phyloP scores from a whole-genome alignment of 2,329 filamentous ascomycete species.

The Ophiocordyceps camponoti-floridani region DNA sequence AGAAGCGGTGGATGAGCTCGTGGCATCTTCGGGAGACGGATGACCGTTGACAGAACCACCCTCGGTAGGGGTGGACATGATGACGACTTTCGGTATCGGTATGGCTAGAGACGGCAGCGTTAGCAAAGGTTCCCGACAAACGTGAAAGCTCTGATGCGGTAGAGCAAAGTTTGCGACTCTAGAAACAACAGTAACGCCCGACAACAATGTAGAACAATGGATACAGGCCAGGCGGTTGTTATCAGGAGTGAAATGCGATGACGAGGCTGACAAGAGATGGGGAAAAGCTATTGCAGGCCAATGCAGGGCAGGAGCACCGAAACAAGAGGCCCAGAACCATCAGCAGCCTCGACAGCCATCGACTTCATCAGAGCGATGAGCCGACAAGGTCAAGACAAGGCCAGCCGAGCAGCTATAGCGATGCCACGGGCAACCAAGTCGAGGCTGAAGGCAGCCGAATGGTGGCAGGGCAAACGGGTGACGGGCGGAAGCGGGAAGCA shows the following conservation, averaged over 20 bases:
- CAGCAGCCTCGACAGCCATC: constrained; percentile 14
- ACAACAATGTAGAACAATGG: constrained; percentile 9
- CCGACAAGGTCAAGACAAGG: constrained; percentile 7
- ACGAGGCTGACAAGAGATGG: constrained; percentile 27
- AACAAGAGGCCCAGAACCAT: constrained; percentile 10
- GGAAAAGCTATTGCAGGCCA: constrained; percentile 24
- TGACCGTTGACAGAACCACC: constrained; percentile 49
- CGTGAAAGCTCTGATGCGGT: constrained; percentile 6
- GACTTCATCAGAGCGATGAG: constrained; percentile 16
- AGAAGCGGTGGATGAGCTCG: constrained; percentile 18
- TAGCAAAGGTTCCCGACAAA: constrained; percentile 11
- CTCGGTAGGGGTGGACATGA: constrained; percentile 45
- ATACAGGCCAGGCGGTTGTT: constrained; percentile 24
- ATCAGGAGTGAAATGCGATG: constrained; percentile 22
- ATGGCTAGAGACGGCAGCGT: constrained; percentile 19
- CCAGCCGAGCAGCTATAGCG: constrained; percentile 14
- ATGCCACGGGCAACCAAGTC: constrained; percentile 12
- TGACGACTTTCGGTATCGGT: constrained; percentile 44
- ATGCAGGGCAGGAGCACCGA: constrained; percentile 6
- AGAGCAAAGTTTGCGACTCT: constrained; percentile 12
- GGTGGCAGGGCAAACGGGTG: constrained; percentile 17
- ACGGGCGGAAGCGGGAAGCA: constrained; percentile 9
- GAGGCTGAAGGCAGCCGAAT: constrained; percentile 17
- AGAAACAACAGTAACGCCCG: constrained; percentile 5
- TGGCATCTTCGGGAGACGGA: constrained; percentile 33